These are phyloP conservation scores for Patellaria atrata DNA, from an alignment of 495 filamentous ascomycete genomes.

Conservation along the genomic window DNA sequence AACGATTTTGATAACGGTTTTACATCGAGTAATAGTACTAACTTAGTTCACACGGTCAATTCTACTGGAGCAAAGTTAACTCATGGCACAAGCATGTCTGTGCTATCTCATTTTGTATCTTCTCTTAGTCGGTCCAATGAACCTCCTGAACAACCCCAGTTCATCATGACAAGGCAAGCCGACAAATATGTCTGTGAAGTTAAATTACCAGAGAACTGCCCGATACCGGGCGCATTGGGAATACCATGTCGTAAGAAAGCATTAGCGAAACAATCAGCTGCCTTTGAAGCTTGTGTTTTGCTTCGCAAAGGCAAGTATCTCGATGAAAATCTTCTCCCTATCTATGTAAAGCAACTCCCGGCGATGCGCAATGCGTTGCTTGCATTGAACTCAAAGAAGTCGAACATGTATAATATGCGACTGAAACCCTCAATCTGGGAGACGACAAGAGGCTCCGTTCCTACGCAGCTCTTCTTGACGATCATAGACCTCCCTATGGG, in stretches of 20 bases:
- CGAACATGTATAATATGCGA: slow-evolving; percentile 57
- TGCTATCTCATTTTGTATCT: slow-evolving; percentile 48
- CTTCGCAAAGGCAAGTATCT: slow-evolving; percentile 53
- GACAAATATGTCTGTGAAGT: slow-evolving; percentile 66
- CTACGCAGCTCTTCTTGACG: slow-evolving; percentile 46
- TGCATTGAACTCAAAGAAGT: slow-evolving; percentile 64
- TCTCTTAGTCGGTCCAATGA: slow-evolving; percentile 40
- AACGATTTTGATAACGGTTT: slow-evolving; percentile 39
- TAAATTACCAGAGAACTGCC: slow-evolving; percentile 62
- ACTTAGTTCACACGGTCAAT: slow-evolving; percentile 52
- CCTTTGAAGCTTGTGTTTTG: slow-evolving; percentile 68
- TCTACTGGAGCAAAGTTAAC: slow-evolving; percentile 68
- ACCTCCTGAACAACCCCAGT: slow-evolving; percentile 39
- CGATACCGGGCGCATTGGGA: slow-evolving; percentile 52
- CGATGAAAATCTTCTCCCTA: slow-evolving; percentile 58
- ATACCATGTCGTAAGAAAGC: slow-evolving; percentile 46
- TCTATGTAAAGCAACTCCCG: slow-evolving; percentile 57
- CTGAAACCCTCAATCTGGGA: slow-evolving; percentile 70
- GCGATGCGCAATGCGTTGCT: slow-evolving; percentile 84
- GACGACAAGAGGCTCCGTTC: slow-evolving; percentile 34
- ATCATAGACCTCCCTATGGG: slow-evolving; percentile 46
- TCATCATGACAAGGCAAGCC: slow-evolving; percentile 41
- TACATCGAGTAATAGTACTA: too few relatives aligned
- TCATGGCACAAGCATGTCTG: slow-evolving; percentile 52
- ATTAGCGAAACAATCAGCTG: slow-evolving; percentile 77